Evolutionary conservation across 768 basidiomycete species (phyloP), one percentile per base, ranked within the genome.

Genomic region (Galerina marginata): DNA sequence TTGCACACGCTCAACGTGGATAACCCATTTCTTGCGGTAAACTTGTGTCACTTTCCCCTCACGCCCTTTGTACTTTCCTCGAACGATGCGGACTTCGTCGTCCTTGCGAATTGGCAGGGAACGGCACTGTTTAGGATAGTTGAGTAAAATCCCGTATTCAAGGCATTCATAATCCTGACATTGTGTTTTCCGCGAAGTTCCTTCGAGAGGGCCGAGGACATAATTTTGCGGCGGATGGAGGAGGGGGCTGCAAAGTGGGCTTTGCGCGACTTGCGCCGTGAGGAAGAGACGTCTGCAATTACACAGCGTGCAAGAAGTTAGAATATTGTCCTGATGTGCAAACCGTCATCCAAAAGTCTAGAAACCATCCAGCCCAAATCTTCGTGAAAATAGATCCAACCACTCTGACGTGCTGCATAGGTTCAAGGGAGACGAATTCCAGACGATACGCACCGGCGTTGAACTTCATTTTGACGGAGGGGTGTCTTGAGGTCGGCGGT

Each of bases 21-120:
- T 91, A 56, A 98, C 93, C 92, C 93, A 99, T 79, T 96, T 96
- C 89, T 96, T 96, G 77, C 96, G 92, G 86, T 96, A 96, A 65
- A 98, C 96, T 79, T 95, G 91, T 61, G 93, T 93, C 64, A 99
- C 89, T 82, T 98, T 98, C 72, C 96, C 96, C 84, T 99, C 96
- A 73, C 95, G 88, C 53, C 97, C 96, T 85, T 97, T 97, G 87
- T 97, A 95, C 78, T 96, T 96, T 58, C 96, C 96, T 65, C 96
- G 87, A 61, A 98, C 93, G 70, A 99, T 95, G 73, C 91, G 83
- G 65, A 99, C 96, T 80, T 99, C 96, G 76, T 99, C 96, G 70
- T 98, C 96, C 78, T 98, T 98, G 73, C 97, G 92, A 71, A 99
- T 87, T 57, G 97, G 95, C 61, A 98, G 80, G 59, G 96, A 93